Conservation (phyloP, 352 stramenopile genomes). For the Pythium pyrilobum region DNA sequence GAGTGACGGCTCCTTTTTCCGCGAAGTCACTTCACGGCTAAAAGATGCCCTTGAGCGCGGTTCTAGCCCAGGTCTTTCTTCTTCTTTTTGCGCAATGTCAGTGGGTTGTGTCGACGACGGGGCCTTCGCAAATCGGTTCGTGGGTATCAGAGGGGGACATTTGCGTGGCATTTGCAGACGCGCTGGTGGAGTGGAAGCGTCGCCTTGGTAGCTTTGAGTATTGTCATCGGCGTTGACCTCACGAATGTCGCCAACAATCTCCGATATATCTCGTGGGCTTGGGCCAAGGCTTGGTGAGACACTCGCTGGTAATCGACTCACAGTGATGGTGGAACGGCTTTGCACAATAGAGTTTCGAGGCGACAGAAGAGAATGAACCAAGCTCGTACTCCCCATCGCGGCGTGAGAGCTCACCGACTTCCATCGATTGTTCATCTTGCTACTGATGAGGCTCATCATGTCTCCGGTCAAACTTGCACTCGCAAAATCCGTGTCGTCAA, state of each 20-base stretch:
- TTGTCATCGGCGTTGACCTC: no score
- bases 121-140: no score
- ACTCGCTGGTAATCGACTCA: neutral
- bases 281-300: neutral
- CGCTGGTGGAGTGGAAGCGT: no score
- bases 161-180: no score
- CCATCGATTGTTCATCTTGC: slow-evolving; percentile 8
- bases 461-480: slow-evolving; percentile 17
- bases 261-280: slow-evolving; percentile 7
- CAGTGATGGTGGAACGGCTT: slow-evolving; percentile 1
- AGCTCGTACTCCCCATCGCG: slow-evolving; percentile 19
- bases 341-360: slow-evolving; percentile 25
- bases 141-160: no score
- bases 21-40: neutral
- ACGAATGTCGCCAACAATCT: no score
- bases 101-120: no score
- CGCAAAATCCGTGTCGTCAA: slow-evolving; percentile 4
- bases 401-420: slow-evolving; percentile 19
- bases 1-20: neutral
- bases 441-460: slow-evolving; percentile 7
- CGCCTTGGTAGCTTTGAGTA: no score
- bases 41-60: no score
- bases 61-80: no score
- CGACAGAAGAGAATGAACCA: slow-evolving; percentile 35
- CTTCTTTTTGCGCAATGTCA: no score